Base-by-base conservation (phyloP, 176 grass and related monocot genomes). In the Zoysia pacifica region DNA sequence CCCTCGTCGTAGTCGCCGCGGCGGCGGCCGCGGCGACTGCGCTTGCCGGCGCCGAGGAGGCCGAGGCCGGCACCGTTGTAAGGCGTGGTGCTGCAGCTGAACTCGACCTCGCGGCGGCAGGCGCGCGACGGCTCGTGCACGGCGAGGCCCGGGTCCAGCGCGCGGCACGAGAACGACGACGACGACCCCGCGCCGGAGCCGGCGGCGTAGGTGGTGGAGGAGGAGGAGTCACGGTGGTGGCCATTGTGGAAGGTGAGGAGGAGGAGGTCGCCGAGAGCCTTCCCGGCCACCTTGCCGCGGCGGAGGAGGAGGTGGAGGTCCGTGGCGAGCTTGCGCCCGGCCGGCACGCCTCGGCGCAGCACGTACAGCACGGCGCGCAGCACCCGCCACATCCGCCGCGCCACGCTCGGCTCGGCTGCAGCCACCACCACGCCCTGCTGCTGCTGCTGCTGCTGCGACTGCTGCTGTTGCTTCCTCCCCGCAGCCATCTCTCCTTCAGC, bases 51-150 rank as follows among this genome's bases (percentile, higher is more conserved):
- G n/a, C n/a, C n/a, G n/a, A n/a, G n/a, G n/a, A n/a, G n/a, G n/a
- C n/a, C n/a, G n/a, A n/a, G 39, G 0, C 18, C 72, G 0, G 62
- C 63, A 13, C 62, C 20, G 20, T 10, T 9, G 56, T 59, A 81
- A 2, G 94, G 89, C 51, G 94, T 97, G 89, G 86, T 94, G 85
- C 89, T 94, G 88, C 94, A 94, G 86, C 89, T 94, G 83, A 97
- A 97, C 90, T 94, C 87, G 10, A 97, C 94, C 81, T 97, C 94
- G 13, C 76, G 77, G 64, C 81, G 44, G 38, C n/a, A n/a, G 16
- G 36, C 14, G 5, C 49, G 49, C 81, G 74, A 72, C 1, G 86
- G 86, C 80, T 88, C 86, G 81, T 88, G 70, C 6, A 88, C 86
- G 13, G 81, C 81, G 75, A 79, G 43, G 41, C 44, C 28, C 19